Base-by-base conservation (phyloP, 176 grass and related monocot species). In the Guadua angustifolia region DNA sequence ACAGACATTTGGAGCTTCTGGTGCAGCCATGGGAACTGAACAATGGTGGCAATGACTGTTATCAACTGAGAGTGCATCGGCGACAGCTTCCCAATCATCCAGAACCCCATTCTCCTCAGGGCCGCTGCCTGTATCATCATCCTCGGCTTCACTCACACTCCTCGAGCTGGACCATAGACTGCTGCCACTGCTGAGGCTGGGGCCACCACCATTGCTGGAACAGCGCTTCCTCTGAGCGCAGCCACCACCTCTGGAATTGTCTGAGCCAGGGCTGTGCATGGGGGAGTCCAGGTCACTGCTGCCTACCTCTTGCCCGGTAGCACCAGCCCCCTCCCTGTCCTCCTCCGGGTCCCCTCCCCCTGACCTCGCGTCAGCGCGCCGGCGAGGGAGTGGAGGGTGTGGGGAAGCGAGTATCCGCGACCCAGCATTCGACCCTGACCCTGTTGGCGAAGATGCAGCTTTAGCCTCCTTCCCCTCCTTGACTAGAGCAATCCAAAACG, bases 41-140 rank as follows among this genome's bases (percentile, higher is more conserved):
- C 62, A 87, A 32, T 85, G 77, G 61, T 82, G 78, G 73, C 75
- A 79, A 51, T 88, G 74, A 77, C 88, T 75, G 56, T 86, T 40
- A 51, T 73, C 85, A 0, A 64, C 72, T 12, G 86, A 74, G 16
- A 99, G 80, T 8, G 91, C 93, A 80, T 99, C 96, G 0, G 96
- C 96, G n/a, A 93, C 93, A 9, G 93, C 89, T 74, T 99, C 96
- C 96, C 96, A 99, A 89, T 99, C 93, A 59, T 99, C 96, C 76
- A 95, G 75, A 15, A 91, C 92, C 45, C 77, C 95, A 3, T 88
- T 84, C 17, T 98, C 95, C 9, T 94, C 92, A 75, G 81, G 84
- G 59, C 81, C 59, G 29, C 86, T 82, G 55, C 81, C 83, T 21
- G 74, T 71, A 45, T 92, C 89, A 25, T 88, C 85, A 69, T 98